Percentiles rank a stretch among this genome's conserved stretches.
Conservation (phyloP, 176 grass and related monocot genomes). For the Alloteropsis semialata region DNA sequence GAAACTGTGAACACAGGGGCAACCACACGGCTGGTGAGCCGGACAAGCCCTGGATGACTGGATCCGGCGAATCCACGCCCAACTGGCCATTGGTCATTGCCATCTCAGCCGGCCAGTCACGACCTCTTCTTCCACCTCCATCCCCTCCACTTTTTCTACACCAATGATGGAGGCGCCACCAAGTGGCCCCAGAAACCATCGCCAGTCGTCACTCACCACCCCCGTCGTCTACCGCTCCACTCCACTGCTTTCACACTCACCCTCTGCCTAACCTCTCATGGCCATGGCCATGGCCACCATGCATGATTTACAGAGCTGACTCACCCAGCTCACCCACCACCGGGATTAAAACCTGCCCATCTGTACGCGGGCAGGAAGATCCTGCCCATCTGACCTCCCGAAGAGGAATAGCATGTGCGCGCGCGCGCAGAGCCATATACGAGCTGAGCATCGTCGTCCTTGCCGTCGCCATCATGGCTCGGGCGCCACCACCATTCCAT, state of each 20-base stretch:
- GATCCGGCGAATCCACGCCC: neutral
- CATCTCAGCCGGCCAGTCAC: constrained; percentile 25
- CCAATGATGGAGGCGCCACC: constrained; percentile 29
- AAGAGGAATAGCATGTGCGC: neutral
- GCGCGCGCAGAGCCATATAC: neutral
- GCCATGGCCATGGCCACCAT: neutral
- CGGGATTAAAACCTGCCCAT: neutral
- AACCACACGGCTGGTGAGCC: neutral
- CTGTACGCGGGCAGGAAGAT: neutral
- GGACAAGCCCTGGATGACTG: neutral
- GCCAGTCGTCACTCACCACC: neutral
- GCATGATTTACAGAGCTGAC: neutral
- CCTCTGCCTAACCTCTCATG: neutral
- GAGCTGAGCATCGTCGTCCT: neutral
- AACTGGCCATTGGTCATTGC: neutral
- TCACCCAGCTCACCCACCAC: neutral
- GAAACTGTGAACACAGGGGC: neutral
- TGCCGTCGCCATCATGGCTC: neutral
- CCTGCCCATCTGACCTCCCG: neutral
- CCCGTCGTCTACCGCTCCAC: neutral
- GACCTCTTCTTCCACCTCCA: neutral
- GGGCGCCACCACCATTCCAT: neutral
- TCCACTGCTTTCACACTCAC: neutral
- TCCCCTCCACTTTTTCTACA: neutral
- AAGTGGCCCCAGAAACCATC: constrained; percentile 22